Base-by-base conservation (phyloP, 2,329 filamentous ascomycete species). In the Colletotrichum paranaense region DNA sequence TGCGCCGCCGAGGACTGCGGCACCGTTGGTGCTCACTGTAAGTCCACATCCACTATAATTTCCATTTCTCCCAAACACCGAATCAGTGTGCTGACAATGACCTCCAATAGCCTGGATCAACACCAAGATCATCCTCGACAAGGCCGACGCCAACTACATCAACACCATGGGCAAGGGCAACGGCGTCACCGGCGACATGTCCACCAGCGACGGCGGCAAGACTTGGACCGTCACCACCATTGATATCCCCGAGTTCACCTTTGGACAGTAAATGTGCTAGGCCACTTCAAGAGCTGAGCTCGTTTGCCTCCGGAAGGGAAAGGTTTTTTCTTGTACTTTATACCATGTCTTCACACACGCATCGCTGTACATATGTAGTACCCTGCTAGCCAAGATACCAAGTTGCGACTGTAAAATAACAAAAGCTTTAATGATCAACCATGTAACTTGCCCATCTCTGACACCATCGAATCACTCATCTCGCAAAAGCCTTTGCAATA, bases 1-100 rank as follows among this genome's bases (percentile, higher is more conserved):
- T 91, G 90, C 81, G 94, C 92, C 67, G 92, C 91, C 80, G 92
- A 95, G 82, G 92, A 93, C 86, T 95, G 94, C 86, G 94, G 94
- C 76, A 78, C 75, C 2, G 67, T 79, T 1, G 68, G 68, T 53
- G 68, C 68, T 53, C 68, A 72, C 64, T 72, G 59, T 62, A 62
- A 62, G 59, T 49, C 4, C 28, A 5, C 22, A 30, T 7, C 22
- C 24, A 4, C 24, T 4, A 26, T 26, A 26, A 26, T 26, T 26
- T 26, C 26, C 26, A 26, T 26, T 4, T 26, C 26, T 26, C 26
- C 26, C 4, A 4, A 26, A 5, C 26, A 5, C 26, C 26, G 26
- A 26, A n/a, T 7, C 22, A n/a, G 22, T 22, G n/a, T 14, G 4
- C 59, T 62, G 2, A 62, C 35, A 11, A 14, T 5, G 16, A 12